Evolutionary conservation across 2,329 filamentous ascomycete genomes (phyloP).

Genomic region (Penicillium sp.): DNA sequence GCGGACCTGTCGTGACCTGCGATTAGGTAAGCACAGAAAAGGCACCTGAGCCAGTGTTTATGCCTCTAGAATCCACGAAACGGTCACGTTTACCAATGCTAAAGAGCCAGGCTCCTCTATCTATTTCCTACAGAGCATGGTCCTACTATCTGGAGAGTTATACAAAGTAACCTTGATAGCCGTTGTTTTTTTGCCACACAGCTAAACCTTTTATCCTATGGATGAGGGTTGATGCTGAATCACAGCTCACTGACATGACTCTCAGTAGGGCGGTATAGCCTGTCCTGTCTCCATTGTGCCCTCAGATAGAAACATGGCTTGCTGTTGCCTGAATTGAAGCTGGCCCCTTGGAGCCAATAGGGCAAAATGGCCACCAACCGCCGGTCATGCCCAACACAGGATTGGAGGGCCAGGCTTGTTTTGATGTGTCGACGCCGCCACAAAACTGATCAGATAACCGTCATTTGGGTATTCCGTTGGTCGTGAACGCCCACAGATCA

Average conservation of each 20-base stretch:
- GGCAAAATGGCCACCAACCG: constrained; percentile 46
- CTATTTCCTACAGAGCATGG: too few relatives aligned
- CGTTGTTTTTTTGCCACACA: too few relatives aligned
- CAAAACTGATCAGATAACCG: constrained; percentile 47
- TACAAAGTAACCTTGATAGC: too few relatives aligned
- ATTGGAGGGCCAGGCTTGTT: constrained; percentile 33
- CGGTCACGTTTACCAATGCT: background rate
- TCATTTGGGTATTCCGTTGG: constrained; percentile 44
- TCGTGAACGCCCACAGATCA: constrained; percentile 43
- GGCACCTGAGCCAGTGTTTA: background rate
- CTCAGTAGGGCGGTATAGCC: background rate
- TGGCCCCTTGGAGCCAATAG: constrained; percentile 40
- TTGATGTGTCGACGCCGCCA: constrained; percentile 33
- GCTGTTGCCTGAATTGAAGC: constrained; percentile 22
- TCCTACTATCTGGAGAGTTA: too few relatives aligned
- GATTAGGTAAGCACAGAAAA: constrained; percentile 21
- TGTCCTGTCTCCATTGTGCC: background rate
- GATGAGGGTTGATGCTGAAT: too few relatives aligned
- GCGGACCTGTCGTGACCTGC: constrained; percentile 17
- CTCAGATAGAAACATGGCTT: background rate
- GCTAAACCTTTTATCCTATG: too few relatives aligned
- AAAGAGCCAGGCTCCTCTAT: too few relatives aligned
- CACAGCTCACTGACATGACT: constrained; percentile 16
- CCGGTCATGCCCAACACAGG: constrained; percentile 41
- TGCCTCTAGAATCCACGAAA: background rate